Conservation (phyloP, 2,329 filamentous ascomycete species). For the Sclerotinia glacialis region DNA sequence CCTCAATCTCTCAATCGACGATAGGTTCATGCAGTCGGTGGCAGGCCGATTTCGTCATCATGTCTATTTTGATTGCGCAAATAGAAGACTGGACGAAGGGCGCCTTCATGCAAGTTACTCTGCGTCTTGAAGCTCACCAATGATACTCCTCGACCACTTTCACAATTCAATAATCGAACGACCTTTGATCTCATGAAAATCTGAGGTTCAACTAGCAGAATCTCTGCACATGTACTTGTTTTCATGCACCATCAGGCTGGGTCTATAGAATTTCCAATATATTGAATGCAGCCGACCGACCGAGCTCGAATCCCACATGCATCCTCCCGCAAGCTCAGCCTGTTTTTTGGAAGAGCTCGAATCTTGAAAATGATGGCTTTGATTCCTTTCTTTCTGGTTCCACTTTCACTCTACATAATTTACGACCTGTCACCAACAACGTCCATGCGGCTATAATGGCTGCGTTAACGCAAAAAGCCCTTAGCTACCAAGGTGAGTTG, state of each 20-base stretch:
- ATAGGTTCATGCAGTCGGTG: neutral
- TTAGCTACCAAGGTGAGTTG: neutral
- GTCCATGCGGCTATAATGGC: neutral
- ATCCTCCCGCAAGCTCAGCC: neutral
- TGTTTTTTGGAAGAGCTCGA: neutral
- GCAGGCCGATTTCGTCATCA: neutral
- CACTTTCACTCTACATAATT: neutral
- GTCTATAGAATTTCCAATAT: neutral
- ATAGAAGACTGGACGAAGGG: neutral
- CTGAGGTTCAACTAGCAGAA: neutral
- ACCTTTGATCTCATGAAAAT: neutral
- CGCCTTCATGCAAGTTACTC: neutral
- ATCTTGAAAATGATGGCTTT: neutral
- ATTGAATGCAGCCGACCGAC: neutral
- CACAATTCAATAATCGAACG: neutral
- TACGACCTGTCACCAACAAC: neutral
- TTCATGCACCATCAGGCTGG: neutral
- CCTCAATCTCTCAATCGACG: neutral
- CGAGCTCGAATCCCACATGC: neutral
- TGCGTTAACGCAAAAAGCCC: neutral
- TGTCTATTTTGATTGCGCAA: neutral
- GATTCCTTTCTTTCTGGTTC: neutral
- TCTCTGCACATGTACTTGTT: neutral
- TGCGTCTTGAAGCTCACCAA: neutral
- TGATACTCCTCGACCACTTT: neutral